phyloP scores from a whole-genome alignment of 2,329 filamentous ascomycete genomes.

The Xylaria sp. region DNA sequence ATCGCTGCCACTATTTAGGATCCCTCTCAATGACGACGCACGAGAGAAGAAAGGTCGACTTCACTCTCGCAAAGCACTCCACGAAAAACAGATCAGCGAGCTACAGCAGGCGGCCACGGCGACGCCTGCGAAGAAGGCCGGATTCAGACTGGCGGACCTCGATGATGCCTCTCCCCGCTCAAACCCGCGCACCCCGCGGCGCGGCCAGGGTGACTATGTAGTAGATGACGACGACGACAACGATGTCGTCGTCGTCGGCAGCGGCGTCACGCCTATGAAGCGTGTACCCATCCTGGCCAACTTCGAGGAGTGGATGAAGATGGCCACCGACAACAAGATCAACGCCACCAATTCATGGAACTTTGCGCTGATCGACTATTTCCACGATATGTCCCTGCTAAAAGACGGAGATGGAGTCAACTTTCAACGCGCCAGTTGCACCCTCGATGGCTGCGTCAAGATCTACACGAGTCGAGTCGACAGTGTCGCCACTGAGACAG shows the following conservation, averaged over 20 bases:
- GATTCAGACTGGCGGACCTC: conserved; percentile 67
- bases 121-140: conserved; percentile 72
- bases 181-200: conserved; percentile 65
- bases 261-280: conserved; percentile 92
- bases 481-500: conserved; percentile 96
- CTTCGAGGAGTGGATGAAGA: conserved; percentile 99
- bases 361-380: conserved; percentile 99
- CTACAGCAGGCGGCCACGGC: conserved; percentile 83
- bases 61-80: conserved; percentile 85
- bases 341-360: conserved; percentile 99
- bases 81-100: conserved; percentile 92
- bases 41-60: conserved; percentile 89
- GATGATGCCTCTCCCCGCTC: conserved; percentile 67
- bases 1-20: conserved; percentile 62
- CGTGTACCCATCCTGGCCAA: conserved; percentile 95
- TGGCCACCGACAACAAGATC: conserved; percentile 99
- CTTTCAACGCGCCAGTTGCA: conserved; percentile 98
- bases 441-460: conserved; percentile 96
- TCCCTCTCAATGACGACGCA: conserved; percentile 95
- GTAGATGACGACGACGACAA: conserved; percentile 66
- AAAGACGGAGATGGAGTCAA: conserved; percentile 98
- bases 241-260: conserved; percentile 74
- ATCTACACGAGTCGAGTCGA: conserved; percentile 99
- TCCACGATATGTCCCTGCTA: conserved; percentile 97
- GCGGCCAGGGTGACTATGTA: conserved; percentile 57